These are phyloP conservation scores for Colletotrichum shisoi DNA, from an alignment of 2,329 filamentous ascomycete species.

Conservation along the genomic window DNA sequence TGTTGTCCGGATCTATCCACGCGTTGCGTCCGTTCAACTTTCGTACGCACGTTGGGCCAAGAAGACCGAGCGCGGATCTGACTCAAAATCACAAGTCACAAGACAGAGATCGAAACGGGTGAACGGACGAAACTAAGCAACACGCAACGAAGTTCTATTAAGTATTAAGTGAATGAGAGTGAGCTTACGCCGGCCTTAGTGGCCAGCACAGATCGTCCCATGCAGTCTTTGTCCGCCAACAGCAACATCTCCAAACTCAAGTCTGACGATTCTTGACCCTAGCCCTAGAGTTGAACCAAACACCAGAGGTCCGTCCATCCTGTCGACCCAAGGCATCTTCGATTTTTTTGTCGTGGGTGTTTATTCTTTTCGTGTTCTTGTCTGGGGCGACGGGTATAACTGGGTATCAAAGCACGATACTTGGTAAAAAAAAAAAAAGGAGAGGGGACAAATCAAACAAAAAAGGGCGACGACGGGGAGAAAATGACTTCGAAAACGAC, in stretches of 20 bases:
- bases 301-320: constrained; percentile 36
- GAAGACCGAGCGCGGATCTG: constrained; percentile 9
- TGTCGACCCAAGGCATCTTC: constrained; percentile 39
- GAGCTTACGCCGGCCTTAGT: constrained; percentile 39
- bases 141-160: constrained; percentile 54
- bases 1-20: constrained; percentile 1
- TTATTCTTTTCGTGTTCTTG: constrained; percentile 42
- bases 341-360: constrained; percentile 42
- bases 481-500: constrained; percentile 42
- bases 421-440: constrained; percentile 37
- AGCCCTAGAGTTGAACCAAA: constrained; percentile 40
- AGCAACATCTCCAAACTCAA: constrained; percentile 37
- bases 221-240: constrained; percentile 36
- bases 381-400: constrained; percentile 46
- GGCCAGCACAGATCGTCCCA: constrained; percentile 37
- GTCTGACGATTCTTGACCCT: constrained; percentile 37
- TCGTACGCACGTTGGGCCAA: constrained; percentile 10
- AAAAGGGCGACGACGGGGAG: constrained; percentile 34
- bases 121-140: constrained; percentile 12
- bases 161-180: constrained; percentile 50
- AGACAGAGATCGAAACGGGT: neutral
- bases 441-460: constrained; percentile 37
- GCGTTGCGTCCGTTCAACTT: neutral
- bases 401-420: constrained; percentile 49
- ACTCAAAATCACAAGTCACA: constrained; percentile 1